A percentile compares a stretch with the other conserved stretches of the same genome.
These are phyloP conservation scores for Pisolithus thermaeus DNA, from an alignment of 1,284 basidiomycete species.

Conservation along the genomic window DNA sequence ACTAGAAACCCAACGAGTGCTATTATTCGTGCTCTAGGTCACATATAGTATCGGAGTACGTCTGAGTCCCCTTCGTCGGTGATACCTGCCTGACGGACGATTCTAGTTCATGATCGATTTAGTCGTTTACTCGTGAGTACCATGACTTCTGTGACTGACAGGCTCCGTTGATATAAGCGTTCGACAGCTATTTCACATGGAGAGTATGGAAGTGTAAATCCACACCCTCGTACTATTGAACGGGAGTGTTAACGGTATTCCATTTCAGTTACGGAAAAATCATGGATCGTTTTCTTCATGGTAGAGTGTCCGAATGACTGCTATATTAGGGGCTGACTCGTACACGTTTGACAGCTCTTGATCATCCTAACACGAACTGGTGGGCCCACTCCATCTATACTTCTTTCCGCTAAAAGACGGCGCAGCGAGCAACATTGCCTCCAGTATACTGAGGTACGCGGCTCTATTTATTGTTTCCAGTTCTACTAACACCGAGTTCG, in stretches of 20 bases:
- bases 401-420: not conserved
- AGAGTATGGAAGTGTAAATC: conserved; percentile 24
- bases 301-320: conserved; percentile 5
- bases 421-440: conserved; percentile 16
- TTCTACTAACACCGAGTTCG: not conserved
- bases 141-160: not conserved
- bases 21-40: conserved; percentile 8
- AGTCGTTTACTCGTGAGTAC: conserved; percentile 22
- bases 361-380: conserved; percentile 21
- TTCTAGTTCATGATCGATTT: conserved; percentile 24
- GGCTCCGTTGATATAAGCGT: not conserved
- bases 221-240: too few species aligned
- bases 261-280: conserved; percentile 14
- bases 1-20: not conserved
- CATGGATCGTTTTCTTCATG: conserved; percentile 20
- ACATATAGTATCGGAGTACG: conserved; percentile 21
- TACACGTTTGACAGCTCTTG: conserved; percentile 5
- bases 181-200: conserved; percentile 25
- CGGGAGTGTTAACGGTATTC: not conserved
- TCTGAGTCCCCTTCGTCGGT: not conserved
- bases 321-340: too few species aligned
- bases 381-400: not conserved
- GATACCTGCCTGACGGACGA: conserved; percentile 2
- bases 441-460: conserved; percentile 16
- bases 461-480: not conserved